Evolutionary conservation across 164 flowering plant genomes (phyloP), one percentile per base, ranked within the genome.

Genomic region (Annona cherimola): DNA sequence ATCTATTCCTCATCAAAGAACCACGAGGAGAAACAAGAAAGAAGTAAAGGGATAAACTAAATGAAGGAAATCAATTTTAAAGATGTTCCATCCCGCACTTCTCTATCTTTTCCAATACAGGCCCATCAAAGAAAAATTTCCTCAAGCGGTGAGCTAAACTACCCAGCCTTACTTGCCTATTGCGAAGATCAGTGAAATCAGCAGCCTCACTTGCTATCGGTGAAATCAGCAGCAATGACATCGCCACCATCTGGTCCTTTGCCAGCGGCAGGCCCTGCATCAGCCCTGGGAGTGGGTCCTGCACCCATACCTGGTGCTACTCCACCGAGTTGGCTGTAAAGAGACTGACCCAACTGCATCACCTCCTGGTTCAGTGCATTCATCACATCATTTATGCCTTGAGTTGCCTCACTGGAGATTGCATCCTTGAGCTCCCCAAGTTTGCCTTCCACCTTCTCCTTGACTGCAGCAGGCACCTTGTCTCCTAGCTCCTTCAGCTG

Each of bases 401-500:
- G 96, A 6, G 89, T 84, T 2, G 89, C 76, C 9, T 85, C 96
- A 18, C 86, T 82, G 0, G 90, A 72, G 12, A 90, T 78, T 0
- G 90, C 88, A 67, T 85, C 89, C 84, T 86, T 85, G 42, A 90
- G 90, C 77, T 86, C 89, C 12, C 73, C 78, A 0, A 90, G 84
- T 76, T 88, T 88, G 0, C 82, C 76, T 73, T 87, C 95, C 4
- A 90, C 95, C 80, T 86, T 88, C 72, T 88, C 91, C 73, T 86
- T 88, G 7, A 90, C 87, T 0, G 82, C 72, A 3, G 73, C 90
- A 20, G 90, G 92, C 7, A 88, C 91, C 76, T 90, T 90, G 66
- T 88, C 92, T 69, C 92, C 95, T 46, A 88, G 76, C 77, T 90
- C 95, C 80, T 86, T 90, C 73, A 90, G 72, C 69, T 90, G 95